Percentiles rank a stretch among this genome's conserved stretches.
Evolutionary conservation across 1,284 basidiomycete species (phyloP).

Genomic region (Rhodotorula sp.): DNA sequence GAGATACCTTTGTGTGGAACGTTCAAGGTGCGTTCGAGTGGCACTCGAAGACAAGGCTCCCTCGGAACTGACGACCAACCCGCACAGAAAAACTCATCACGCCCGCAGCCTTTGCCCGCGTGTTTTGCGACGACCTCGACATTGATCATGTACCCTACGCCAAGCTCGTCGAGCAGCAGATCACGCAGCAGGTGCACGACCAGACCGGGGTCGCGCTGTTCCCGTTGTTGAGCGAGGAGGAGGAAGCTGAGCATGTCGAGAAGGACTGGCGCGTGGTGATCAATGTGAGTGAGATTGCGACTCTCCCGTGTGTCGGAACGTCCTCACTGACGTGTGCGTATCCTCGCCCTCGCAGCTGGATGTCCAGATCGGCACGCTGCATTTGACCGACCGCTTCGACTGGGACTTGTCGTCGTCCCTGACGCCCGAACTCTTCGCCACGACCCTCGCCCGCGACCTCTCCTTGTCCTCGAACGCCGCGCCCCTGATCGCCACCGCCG

Average conservation of each 20-base stretch:
- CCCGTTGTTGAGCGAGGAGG: slow-evolving; percentile 38
- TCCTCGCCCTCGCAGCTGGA: slow-evolving; percentile 67
- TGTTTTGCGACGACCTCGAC: slow-evolving; percentile 85
- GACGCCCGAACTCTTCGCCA: slow-evolving; percentile 83
- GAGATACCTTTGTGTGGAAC: slow-evolving; percentile 98
- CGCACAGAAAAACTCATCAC: slow-evolving; percentile 62
- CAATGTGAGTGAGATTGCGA: slow-evolving; percentile 61
- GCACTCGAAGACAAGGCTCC: neutral
- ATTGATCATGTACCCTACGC: slow-evolving; percentile 66
- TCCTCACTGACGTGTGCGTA: neutral
- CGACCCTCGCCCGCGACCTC: slow-evolving; percentile 77
- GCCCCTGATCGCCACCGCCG: slow-evolving; percentile 84
- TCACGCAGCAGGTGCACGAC: slow-evolving; percentile 86
- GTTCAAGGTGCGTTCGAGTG: slow-evolving; percentile 59
- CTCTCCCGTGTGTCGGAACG: neutral
- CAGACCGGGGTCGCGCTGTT: slow-evolving; percentile 75
- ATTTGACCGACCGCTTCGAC: slow-evolving; percentile 91
- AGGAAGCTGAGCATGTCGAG: slow-evolving; percentile 51
- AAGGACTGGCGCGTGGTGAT: slow-evolving; percentile 86
- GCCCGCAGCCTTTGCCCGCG: slow-evolving; percentile 77
- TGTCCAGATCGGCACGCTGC: slow-evolving; percentile 90
- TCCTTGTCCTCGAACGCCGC: slow-evolving; percentile 83
- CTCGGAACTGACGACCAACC: neutral
- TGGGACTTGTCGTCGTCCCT: slow-evolving; percentile 94
- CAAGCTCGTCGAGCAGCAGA: slow-evolving; percentile 77